A percentile compares a stretch with the other conserved stretches of the same genome.
phyloP scores from a whole-genome alignment of 1,139 yeast genomes.

The Geotrichum aggregatum region DNA sequence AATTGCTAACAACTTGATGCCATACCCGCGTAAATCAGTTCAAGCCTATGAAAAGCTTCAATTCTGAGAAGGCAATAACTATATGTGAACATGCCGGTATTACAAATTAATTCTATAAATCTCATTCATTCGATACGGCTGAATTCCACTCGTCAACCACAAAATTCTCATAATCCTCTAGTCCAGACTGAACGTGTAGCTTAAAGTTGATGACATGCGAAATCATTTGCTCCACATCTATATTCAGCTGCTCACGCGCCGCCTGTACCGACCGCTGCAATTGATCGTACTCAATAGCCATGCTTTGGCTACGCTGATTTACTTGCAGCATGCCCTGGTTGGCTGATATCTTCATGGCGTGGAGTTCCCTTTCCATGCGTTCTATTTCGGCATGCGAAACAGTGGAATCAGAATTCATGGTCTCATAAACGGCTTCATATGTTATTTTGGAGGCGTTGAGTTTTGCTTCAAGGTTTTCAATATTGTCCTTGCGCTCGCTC shows the following conservation, averaged over 20 bases:
- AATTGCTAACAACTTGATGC: too few relatives aligned
- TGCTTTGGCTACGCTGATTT: conserved; percentile 54
- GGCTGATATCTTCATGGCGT: conserved; percentile 49
- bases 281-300: conserved; percentile 54
- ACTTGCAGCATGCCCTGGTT: conserved; percentile 54
- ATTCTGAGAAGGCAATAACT: too few relatives aligned
- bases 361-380: conserved; percentile 58
- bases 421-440: conserved; percentile 56
- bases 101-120: too few relatives aligned
- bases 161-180: conserved; percentile 53
- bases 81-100: too few relatives aligned
- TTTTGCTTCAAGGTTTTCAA: conserved; percentile 57
- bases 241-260: conserved; percentile 49
- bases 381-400: conserved; percentile 63
- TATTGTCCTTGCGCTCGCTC: conserved; percentile 53
- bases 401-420: conserved; percentile 53
- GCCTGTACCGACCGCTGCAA: conserved; percentile 47
- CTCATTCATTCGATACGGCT: conserved; percentile 4
- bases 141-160: conserved; percentile 42
- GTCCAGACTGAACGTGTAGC: conserved; percentile 55
- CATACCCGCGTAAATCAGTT: too few relatives aligned
- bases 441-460: conserved; percentile 51
- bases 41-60: too few relatives aligned
- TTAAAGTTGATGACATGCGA: conserved; percentile 61
- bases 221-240: conserved; percentile 54